Evolutionary conservation across 805 yeast species (phyloP).

Genomic region (Zygoascus tannicola): DNA sequence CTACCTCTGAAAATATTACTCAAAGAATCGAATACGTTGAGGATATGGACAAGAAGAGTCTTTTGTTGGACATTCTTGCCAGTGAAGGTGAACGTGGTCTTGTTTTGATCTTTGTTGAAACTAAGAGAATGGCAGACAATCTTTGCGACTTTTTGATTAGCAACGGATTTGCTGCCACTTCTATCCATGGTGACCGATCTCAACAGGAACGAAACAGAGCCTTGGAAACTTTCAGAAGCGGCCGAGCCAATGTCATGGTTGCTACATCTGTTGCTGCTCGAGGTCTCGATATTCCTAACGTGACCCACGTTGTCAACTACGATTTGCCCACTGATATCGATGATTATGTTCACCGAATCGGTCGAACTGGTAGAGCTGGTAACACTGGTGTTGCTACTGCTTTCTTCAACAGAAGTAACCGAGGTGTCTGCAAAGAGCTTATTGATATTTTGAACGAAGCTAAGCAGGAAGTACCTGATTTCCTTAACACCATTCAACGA

Average conservation of each 20-base stretch:
- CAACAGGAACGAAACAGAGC: constrained; percentile 98
- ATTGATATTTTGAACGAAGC: constrained; percentile 86
- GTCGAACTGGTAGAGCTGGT: constrained; percentile 99
- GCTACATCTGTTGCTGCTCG: constrained; percentile 99
- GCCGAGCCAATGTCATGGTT: constrained; percentile 87
- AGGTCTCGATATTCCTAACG: constrained; percentile 99
- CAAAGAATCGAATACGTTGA: constrained; percentile 90
- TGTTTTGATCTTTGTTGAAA: constrained; percentile 92
- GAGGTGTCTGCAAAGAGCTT: constrained; percentile 78
- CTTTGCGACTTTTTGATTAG: constrained; percentile 83
- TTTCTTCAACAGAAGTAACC: constrained; percentile 93
- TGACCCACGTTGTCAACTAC: constrained; percentile 93
- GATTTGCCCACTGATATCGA: constrained; percentile 96
- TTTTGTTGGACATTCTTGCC: constrained; percentile 75
- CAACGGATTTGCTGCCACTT: constrained; percentile 92
- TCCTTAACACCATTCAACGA: constrained; percentile 70
- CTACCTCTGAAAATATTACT: constrained; percentile 96
- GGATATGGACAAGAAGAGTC: constrained; percentile 83
- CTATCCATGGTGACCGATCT: constrained; percentile 98
- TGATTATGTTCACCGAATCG: constrained; percentile 98
- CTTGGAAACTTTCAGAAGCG: constrained; percentile 83
- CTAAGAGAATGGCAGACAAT: constrained; percentile 97
- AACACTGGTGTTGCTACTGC: constrained; percentile 98
- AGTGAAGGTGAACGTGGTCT: constrained; percentile 74
- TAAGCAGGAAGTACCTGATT: constrained; percentile 93